Conservation (phyloP, 164 flowering plant genomes). For the Berberis vulgaris region DNA sequence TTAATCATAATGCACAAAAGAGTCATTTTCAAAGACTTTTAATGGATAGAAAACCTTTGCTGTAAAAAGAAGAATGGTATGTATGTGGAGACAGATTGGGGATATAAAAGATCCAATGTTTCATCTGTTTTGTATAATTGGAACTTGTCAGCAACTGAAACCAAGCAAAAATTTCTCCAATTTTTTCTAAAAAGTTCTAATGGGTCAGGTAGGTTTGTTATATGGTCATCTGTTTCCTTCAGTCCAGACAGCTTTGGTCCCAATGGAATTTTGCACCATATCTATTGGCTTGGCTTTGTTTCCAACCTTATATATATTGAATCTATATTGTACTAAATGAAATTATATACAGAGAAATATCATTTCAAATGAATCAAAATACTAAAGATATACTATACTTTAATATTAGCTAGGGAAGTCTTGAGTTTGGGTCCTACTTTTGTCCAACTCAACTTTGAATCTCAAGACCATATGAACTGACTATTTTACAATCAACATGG, state of each 20-base stretch:
- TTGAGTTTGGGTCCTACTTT: too few species aligned
- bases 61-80: background rate
- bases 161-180: background rate
- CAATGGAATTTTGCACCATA: constrained; percentile 17
- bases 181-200: background rate
- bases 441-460: too few species aligned
- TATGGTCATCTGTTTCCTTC: constrained; percentile 33
- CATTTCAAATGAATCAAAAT: background rate
- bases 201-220: constrained; percentile 15
- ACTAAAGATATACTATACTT: too few species aligned
- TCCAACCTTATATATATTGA: background rate
- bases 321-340: background rate
- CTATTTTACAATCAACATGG: too few species aligned
- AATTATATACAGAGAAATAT: background rate
- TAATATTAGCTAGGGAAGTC: too few species aligned
- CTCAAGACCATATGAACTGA: too few species aligned
- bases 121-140: constrained; percentile 5
- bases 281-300: constrained; percentile 4
- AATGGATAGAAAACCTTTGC: constrained; percentile 5
- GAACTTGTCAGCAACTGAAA: constrained; percentile 10
- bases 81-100: background rate
- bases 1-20: constrained; percentile 14
- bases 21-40: constrained; percentile 41
- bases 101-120: background rate
- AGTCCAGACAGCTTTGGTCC: constrained; percentile 27